A percentile compares a stretch with the other conserved stretches of the same genome.
Conservation (phyloP, 2,329 filamentous ascomycete genomes). For the Fusarium illudens region DNA sequence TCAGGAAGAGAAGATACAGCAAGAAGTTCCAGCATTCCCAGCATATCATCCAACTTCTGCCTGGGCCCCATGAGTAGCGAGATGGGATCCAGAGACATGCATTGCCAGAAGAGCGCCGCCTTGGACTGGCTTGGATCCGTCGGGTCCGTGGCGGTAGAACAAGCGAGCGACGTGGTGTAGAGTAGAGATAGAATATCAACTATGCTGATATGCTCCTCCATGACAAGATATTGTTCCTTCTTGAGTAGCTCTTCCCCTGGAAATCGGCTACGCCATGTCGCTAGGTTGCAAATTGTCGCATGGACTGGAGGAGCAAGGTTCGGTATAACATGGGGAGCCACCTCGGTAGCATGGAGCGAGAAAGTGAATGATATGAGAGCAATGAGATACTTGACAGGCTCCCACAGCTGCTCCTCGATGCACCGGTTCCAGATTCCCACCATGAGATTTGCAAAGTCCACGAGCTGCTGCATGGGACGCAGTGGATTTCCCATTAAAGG, state of each 20-base stretch:
- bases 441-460: constrained; percentile 70
- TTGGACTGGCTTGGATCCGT: constrained; percentile 44
- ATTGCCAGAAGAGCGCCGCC: constrained; percentile 68
- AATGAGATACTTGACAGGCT: constrained; percentile 71
- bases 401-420: constrained; percentile 68
- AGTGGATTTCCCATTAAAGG: constrained; percentile 61
- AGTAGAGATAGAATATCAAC: constrained; percentile 71
- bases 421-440: constrained; percentile 75
- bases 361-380: constrained; percentile 71
- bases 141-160: constrained; percentile 52
- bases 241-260: constrained; percentile 58
- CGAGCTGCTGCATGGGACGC: constrained; percentile 64
- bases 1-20: constrained; percentile 69
- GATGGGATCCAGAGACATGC: constrained; percentile 72
- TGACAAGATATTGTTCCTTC: constrained; percentile 50
- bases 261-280: constrained; percentile 63
- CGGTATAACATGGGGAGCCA: constrained; percentile 67
- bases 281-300: constrained; percentile 67
- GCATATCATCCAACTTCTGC: constrained; percentile 70
- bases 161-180: constrained; percentile 69
- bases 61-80: constrained; percentile 73
- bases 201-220: constrained; percentile 67
- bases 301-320: constrained; percentile 64
- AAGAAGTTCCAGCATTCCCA: constrained; percentile 71
- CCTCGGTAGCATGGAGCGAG: constrained; percentile 65